Base-by-base conservation (phyloP, 2,329 filamentous ascomycete genomes). In the Byssoonygena ceratinophila region DNA sequence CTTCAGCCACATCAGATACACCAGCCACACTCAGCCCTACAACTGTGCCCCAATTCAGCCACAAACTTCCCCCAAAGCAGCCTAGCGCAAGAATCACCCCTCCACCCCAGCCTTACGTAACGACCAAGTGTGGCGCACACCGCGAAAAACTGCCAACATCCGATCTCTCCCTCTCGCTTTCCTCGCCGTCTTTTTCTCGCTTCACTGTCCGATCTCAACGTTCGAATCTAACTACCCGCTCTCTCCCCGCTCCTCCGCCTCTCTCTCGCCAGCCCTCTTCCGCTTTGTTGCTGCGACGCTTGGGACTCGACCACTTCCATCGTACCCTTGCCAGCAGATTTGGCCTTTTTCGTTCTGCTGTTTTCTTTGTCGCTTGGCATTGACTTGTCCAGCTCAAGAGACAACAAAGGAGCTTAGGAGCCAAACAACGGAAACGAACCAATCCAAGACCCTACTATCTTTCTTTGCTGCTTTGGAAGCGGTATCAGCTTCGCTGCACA, bases 381-480 rank as follows among this genome's bases (percentile, higher is more conserved):
- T 74, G 66, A 71, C 71, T 74, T 74, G 71, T 73, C 71, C 69
- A 74, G 71, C 55, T 47, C 46, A 43, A 51, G 43, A 54, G 37
- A 55, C 27, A 46, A 40, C 51, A 52, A 55, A 44, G 49, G 41
- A 55, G 29, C 23, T 43, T 31, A n/a, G n/a, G n/a, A n/a, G n/a
- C n/a, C n/a, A n/a, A n/a, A n/a, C n/a, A n/a, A n/a, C 37, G 5
- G 22, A 3, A 16, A 29, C n/a, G 31, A 37, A 27, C 31, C 23
- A 20, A 9, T n/a, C 40, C 25, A 34, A 14, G 7, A 36, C 46
- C 31, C 27, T 7, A 12, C 4, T 9, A n/a, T 25, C 27, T 8
- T 25, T 32, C n/a, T 16, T 9, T 32, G 16, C 20, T 22, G 7
- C 36, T 27, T 27, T 16, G 25, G 9, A 14, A 25, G 22, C 18